phyloP scores from a whole-genome alignment of 2,329 filamentous ascomycete genomes.

The Talaromyces marneffei region DNA sequence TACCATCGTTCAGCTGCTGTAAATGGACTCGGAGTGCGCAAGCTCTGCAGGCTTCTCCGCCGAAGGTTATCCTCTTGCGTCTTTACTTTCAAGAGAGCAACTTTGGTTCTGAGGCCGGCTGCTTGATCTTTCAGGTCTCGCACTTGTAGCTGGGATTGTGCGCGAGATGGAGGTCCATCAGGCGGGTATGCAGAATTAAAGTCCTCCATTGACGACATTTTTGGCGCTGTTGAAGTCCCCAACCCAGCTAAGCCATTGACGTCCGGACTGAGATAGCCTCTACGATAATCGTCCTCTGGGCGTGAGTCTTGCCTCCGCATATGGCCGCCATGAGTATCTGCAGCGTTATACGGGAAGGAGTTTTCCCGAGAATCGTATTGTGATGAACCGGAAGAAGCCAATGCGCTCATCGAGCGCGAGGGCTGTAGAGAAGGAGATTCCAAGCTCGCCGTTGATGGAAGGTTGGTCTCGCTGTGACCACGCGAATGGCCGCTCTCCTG shows the following conservation, averaged over 20 bases:
- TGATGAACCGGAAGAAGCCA: slow-evolving; percentile 32
- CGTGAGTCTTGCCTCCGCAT: slow-evolving; percentile 46
- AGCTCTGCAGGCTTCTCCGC: slow-evolving; percentile 67
- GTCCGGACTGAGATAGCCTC: slow-evolving; percentile 1
- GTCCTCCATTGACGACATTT: slow-evolving; percentile 25
- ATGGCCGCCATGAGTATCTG: slow-evolving; percentile 23
- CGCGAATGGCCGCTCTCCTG: slow-evolving; percentile 50
- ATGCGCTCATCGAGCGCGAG: slow-evolving; percentile 59
- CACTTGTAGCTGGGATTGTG: slow-evolving; percentile 67
- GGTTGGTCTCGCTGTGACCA: slow-evolving; percentile 56
- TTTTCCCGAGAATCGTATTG: slow-evolving; percentile 28
- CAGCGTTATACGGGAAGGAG: slow-evolving; percentile 30
- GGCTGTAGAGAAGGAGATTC: slow-evolving; percentile 34
- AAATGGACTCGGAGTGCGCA: slow-evolving; percentile 72
- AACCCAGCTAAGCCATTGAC: slow-evolving; percentile 12
- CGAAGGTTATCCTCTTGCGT: slow-evolving; percentile 73
- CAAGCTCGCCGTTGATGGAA: slow-evolving; percentile 36
- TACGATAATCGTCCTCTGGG: slow-evolving; percentile 46
- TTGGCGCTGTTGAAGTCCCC: slow-evolving; percentile 24
- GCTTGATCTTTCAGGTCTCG: slow-evolving; percentile 76
- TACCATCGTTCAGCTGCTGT: slow-evolving; percentile 63
- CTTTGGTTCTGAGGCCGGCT: slow-evolving; percentile 76
- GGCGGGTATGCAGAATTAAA: slow-evolving; percentile 34
- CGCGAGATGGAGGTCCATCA: slow-evolving; percentile 51
- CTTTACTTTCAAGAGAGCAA: slow-evolving; percentile 71